Conservation (phyloP, 2,329 filamentous ascomycete genomes). For the Juglanconis oblonga region DNA sequence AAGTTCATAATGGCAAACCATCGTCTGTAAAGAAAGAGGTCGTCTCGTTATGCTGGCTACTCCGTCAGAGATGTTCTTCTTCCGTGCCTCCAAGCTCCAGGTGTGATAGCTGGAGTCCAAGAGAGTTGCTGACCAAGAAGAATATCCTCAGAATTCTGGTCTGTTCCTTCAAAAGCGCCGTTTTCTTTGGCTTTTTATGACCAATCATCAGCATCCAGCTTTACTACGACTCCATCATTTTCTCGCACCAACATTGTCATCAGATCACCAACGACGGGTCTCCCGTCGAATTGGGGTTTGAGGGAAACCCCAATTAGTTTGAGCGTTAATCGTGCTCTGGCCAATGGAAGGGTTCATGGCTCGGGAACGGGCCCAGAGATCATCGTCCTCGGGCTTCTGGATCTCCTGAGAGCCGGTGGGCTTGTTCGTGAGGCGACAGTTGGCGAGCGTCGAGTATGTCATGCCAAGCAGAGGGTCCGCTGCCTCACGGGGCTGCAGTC, state of each 20-base stretch:
- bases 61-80: not conserved
- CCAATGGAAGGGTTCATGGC: not conserved
- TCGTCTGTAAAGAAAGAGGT: not conserved
- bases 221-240: not conserved
- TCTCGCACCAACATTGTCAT: not conserved
- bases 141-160: not conserved
- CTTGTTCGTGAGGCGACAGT: constrained; percentile 5
- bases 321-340: too few species aligned
- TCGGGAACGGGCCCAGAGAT: not conserved
- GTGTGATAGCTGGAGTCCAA: not conserved
- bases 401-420: not conserved
- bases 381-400: constrained; percentile 4
- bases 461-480: constrained; percentile 41
- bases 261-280: not conserved
- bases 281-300: not conserved
- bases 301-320: not conserved
- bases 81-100: not conserved
- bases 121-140: not conserved
- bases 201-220: not conserved
- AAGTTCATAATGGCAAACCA: not conserved
- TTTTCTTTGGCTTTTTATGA: not conserved
- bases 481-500: constrained; percentile 36
- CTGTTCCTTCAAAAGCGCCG: not conserved
- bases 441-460: constrained; percentile 32
- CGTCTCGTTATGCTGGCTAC: not conserved